These are phyloP conservation scores for Cochlearia excelsa DNA, from an alignment of 345 rosid species.

Conservation along the genomic window DNA sequence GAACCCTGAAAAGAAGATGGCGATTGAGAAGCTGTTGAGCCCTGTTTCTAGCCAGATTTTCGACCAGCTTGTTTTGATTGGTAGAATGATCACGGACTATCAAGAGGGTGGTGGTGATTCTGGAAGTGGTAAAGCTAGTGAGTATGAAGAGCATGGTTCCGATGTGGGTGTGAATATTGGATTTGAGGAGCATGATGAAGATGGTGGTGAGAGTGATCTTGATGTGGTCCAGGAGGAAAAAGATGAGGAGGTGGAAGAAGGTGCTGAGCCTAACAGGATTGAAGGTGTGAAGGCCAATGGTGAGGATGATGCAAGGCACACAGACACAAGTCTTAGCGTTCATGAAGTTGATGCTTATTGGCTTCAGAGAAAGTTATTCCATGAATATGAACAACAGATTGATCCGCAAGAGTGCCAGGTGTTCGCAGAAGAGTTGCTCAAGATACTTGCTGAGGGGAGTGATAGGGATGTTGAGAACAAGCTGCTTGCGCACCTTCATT, in stretches of 20 bases:
- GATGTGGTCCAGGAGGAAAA: constrained; percentile 78
- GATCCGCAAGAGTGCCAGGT: constrained; percentile 80
- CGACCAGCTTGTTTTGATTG: constrained; percentile 67
- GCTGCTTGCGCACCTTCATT: constrained; percentile 53
- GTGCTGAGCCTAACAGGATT: constrained; percentile 39
- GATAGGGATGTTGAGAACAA: constrained; percentile 77
- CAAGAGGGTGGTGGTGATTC: constrained; percentile 55
- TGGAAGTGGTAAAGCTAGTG: constrained; percentile 42
- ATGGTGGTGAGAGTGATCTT: constrained; percentile 74
- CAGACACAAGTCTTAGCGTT: constrained; percentile 59
- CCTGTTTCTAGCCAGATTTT: constrained; percentile 46
- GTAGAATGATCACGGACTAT: constrained; percentile 64
- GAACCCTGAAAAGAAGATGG: constrained; percentile 69
- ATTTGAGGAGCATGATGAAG: constrained; percentile 53
- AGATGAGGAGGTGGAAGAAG: constrained; percentile 60
- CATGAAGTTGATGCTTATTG: constrained; percentile 95
- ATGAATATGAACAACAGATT: constrained; percentile 65
- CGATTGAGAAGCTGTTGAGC: constrained; percentile 68
- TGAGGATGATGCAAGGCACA: constrained; percentile 45
- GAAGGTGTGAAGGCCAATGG: constrained; percentile 71
- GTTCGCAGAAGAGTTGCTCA: constrained; percentile 81
- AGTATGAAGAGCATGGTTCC: constrained; percentile 62
- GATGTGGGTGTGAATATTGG: constrained; percentile 86
- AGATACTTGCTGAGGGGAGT: constrained; percentile 73
- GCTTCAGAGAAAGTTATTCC: constrained; percentile 87